A percentile compares a stretch with the other conserved stretches of the same genome.
Conservation (phyloP, 2,329 filamentous ascomycete genomes). For the Pseudovirgaria hyperparasitica region DNA sequence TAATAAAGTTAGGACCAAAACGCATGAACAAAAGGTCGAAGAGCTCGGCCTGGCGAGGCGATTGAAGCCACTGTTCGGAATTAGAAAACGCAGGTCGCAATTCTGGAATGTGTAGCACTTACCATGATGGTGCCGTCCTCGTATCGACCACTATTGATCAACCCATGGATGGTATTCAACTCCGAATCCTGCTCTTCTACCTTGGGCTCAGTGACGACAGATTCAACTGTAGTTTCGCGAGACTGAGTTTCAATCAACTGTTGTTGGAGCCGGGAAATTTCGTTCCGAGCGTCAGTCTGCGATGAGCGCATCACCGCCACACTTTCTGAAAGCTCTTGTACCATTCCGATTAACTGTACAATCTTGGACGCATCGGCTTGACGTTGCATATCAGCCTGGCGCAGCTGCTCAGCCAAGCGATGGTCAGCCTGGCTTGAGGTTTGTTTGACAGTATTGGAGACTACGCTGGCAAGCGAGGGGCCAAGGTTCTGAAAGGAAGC, state of each 20-base stretch:
- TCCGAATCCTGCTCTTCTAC: slow-evolving; percentile 43
- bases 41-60: slow-evolving; percentile 42
- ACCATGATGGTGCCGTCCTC: slow-evolving; percentile 31
- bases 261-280: slow-evolving; percentile 31
- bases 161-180: slow-evolving; percentile 46
- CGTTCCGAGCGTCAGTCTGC: slow-evolving; percentile 55
- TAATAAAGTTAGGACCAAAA: slow-evolving; percentile 43
- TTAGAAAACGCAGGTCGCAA: slow-evolving; percentile 5
- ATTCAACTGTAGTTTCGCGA: slow-evolving; percentile 4
- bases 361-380: slow-evolving; percentile 52
- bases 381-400: slow-evolving; percentile 38
- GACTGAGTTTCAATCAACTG: slow-evolving; percentile 20
- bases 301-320: slow-evolving; percentile 56
- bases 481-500: slow-evolving; percentile 53
- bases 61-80: slow-evolving; percentile 51
- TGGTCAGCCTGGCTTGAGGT: slow-evolving; percentile 57
- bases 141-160: slow-evolving; percentile 45
- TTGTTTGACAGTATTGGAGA: slow-evolving; percentile 53
- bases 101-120: background rate
- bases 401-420: slow-evolving; percentile 38
- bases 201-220: slow-evolving; percentile 29
- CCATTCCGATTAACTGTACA: slow-evolving; percentile 55
- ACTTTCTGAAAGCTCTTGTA: slow-evolving; percentile 54
- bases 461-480: slow-evolving; percentile 35
- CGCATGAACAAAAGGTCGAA: slow-evolving; percentile 50